Evolutionary conservation across 2,329 filamentous ascomycete species (phyloP).

Genomic region (Aureobasidium sp.): DNA sequence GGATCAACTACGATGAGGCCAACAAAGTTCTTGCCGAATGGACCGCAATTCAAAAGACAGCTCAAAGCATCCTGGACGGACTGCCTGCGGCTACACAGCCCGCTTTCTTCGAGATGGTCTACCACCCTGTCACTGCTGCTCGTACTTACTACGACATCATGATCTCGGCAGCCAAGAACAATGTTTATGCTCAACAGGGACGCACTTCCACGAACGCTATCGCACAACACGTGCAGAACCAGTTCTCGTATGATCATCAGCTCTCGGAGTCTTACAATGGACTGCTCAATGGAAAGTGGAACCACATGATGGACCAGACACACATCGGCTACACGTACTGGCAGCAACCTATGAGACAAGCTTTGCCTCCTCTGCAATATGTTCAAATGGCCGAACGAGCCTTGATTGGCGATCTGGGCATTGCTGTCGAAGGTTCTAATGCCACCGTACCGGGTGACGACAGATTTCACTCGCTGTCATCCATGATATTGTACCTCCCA

Average conservation of each 20-base stretch:
- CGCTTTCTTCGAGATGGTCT: conserved; percentile 57
- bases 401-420: conserved; percentile 56
- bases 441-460: conserved; percentile 63
- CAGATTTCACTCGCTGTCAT: conserved; percentile 49
- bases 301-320: conserved; percentile 52
- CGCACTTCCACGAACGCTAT: conserved; percentile 51
- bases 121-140: conserved; percentile 54
- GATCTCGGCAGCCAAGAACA: conserved; percentile 46
- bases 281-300: conserved; percentile 57
- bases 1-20: conserved; percentile 59
- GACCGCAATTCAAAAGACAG: conserved; percentile 45
- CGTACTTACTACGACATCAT: conserved; percentile 50
- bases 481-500: conserved; percentile 48
- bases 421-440: conserved; percentile 59
- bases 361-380: conserved; percentile 54
- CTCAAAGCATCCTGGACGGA: conserved; percentile 50
- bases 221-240: conserved; percentile 45
- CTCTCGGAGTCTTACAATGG: conserved; percentile 52
- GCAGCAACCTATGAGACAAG: conserved; percentile 67
- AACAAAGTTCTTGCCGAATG: conserved; percentile 52
- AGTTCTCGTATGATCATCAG: conserved; percentile 52
- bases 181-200: conserved; percentile 49
- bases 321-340: conserved; percentile 35
- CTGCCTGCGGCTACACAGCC: conserved; percentile 46
- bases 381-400: conserved; percentile 52